Evolutionary conservation across 139 green algal genomes (phyloP), one percentile per base, ranked within the genome.

Genomic region (Chloropicon primus): DNA sequence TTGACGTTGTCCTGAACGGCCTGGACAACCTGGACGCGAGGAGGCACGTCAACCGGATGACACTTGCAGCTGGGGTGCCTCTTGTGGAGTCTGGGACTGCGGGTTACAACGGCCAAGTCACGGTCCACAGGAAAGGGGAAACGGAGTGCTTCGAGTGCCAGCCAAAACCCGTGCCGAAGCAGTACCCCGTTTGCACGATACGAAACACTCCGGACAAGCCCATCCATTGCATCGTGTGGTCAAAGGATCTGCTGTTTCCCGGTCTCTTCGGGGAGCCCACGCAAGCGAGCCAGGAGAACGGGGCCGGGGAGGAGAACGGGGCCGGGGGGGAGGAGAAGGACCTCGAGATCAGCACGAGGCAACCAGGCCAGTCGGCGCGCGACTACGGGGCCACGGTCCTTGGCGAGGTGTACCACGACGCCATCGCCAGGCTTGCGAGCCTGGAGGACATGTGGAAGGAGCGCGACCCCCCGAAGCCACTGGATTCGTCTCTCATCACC

Each of bases 171-270:
- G 74, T 83, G 1, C 92, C 90, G 26, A 99, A 99, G 84, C 88
- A 84, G 25, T 99, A 89, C 81, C 93, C 95, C 54, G 93, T 98
- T 25, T 99, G 95, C 86, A 99, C 95, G 72, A 93, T 99, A 80
- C 90, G 96, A 54, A 98, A 97, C 87, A 98, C 95, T 0, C 95
- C 95, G 1, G 93, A 97, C 80, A 96, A 96, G 27, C 94, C 93
- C 74, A 96, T 98, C 77, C 95, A 99, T 83, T 97, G 92, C 84
- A 85, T 98, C 2, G 95, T 99, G 76, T 99, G 93, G 93, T 89
- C 95, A 74, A 98, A 98, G 84, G 95, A 99, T n/a, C 82, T 99
- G 72, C 89, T 97, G 0, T 98, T 98, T 77, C 71, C 81, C 0
- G 82, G 91, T n/a, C 84, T 98, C 0, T 98, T 99, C 83, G 94